Base-by-base conservation (phyloP, 257 asterid genomes). In the Rauvolfia tetraphylla region DNA sequence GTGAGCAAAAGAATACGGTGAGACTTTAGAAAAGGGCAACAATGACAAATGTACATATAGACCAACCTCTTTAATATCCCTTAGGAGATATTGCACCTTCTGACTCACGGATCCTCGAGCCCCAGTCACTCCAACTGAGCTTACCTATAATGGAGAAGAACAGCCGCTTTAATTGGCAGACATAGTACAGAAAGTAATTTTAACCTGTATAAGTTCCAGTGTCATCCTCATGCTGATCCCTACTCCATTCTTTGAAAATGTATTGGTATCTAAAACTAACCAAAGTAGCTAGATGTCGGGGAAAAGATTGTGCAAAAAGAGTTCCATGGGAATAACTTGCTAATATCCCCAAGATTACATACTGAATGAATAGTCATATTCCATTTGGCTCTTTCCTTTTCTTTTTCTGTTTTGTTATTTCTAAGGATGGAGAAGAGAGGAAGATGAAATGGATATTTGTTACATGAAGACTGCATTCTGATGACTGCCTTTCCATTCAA, bases 101-200 rank as follows among this genome's bases (percentile, higher is more conserved):
- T 8, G 65, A 79, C 88, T 93, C 77, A 93, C 98, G 44, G 92
- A 82, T 68, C 88, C 85, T 51, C 96, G 90, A 78, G 98, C 89
- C 81, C 98, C 98, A 31, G 98, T 93, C 56, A 93, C 98, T 83
- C 98, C 98, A 63, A 91, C 83, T 4, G 96, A 46, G 79, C 97
- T 91, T 83, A 93, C 98, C 97, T 93, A 81, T 72, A 78, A 62
- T 74, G 49, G 57, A 54, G 53, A 57, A 39, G 73, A 70, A 23
- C 54, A 68, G 31, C 76, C 46, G 72, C 31, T 77, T 49, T 49
- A 65, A 68, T 44, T 54, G 67, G 56, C 48, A 56, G 44, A 29
- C 48, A 38, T 5, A 46, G 71, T 59, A 33, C 7, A 23, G 59
- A 34, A 14, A 33, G 38, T 63, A 63, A 51, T 22, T 62, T 27